These are phyloP conservation scores for Herpotrichia juniperi DNA, from an alignment of 2,329 filamentous ascomycete genomes.

Conservation along the genomic window DNA sequence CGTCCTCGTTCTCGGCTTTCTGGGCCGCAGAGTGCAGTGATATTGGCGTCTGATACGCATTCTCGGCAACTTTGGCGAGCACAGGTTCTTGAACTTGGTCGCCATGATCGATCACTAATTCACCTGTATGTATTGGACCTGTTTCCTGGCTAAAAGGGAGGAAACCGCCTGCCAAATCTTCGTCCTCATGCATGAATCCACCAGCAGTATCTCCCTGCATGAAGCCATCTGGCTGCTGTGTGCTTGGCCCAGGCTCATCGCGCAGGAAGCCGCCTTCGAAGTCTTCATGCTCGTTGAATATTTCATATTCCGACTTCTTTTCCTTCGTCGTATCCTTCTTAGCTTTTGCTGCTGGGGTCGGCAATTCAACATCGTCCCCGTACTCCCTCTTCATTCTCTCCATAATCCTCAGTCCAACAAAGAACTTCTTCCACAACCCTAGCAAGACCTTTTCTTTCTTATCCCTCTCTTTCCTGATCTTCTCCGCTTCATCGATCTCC, in stretches of 20 bases:
- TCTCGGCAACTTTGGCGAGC: slow-evolving; percentile 11
- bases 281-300: slow-evolving; percentile 33
- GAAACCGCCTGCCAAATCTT: slow-evolving; percentile 42
- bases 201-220: background rate
- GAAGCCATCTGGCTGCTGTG: slow-evolving; percentile 19
- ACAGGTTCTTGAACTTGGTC: slow-evolving; percentile 18
- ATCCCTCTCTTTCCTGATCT: slow-evolving; percentile 77
- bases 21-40: slow-evolving; percentile 42
- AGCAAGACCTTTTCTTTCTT: slow-evolving; percentile 79
- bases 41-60: slow-evolving; percentile 36
- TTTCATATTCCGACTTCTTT: slow-evolving; percentile 50
- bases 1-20: slow-evolving; percentile 13
- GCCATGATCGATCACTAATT: slow-evolving; percentile 41
- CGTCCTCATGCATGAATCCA: background rate
- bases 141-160: slow-evolving; percentile 45
- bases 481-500: slow-evolving; percentile 72
- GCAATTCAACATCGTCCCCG: slow-evolving; percentile 54
- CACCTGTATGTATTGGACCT: slow-evolving; percentile 25
- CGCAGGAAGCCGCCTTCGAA: slow-evolving; percentile 52
- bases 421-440: slow-evolving; percentile 81
- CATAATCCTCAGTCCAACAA: slow-evolving; percentile 83
- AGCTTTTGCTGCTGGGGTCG: slow-evolving; percentile 73
- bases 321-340: slow-evolving; percentile 52
- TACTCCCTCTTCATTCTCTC: slow-evolving; percentile 41
- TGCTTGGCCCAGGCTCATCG: slow-evolving; percentile 25